Base-by-base conservation (phyloP, 768 basidiomycete genomes). In the Auricularia cornea region DNA sequence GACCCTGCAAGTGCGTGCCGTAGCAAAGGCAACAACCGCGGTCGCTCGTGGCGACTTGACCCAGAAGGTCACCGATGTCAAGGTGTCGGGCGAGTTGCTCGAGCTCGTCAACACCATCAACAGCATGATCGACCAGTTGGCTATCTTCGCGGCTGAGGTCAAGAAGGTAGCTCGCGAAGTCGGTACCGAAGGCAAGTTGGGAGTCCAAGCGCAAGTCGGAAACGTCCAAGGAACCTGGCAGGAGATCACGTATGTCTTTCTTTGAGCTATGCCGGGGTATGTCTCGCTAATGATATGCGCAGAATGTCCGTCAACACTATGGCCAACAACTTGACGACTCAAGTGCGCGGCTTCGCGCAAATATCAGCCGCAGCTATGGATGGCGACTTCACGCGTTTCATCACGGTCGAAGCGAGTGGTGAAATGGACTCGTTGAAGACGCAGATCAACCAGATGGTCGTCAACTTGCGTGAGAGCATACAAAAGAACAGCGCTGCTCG, bases 341-440 rank as follows among this genome's bases (percentile, higher is more conserved):
- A 96, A 86, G 97, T 99, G 59, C 89, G 97, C 74, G 97, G 96
- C 4, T 99, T 99, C 70, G 97, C 95, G 2, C 97, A 98, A 74
- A 98, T 98, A 69, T 95, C 93, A 1, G 96, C 95, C 0, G 96
- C 97, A 0, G 97, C 97, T 16, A 98, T 95, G 81, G 97, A 98
- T 70, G 96, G 97, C 65, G 97, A 98, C 76, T 98, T 98, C 76
- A 96, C 94, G 28, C 86, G 94, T 20, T 99, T 98, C 82, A 98
- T 99, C 79, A 98, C 97, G 30, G 97, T 99, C 70, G 96, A 98
- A 70, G 97, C 97, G 1, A 89, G 86, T 66, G 97, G 97, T 60
- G 97, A 99, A 76, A 98, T 98, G 97, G 95, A 98, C 76, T 94
- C 92, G 59, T 83, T 99, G 78, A 98, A 99, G 83, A 97, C 94